Percentiles rank a stretch among this genome's conserved stretches.
Conservation (phyloP, 345 rosid genomes). For the Aquilaria sinensis region DNA sequence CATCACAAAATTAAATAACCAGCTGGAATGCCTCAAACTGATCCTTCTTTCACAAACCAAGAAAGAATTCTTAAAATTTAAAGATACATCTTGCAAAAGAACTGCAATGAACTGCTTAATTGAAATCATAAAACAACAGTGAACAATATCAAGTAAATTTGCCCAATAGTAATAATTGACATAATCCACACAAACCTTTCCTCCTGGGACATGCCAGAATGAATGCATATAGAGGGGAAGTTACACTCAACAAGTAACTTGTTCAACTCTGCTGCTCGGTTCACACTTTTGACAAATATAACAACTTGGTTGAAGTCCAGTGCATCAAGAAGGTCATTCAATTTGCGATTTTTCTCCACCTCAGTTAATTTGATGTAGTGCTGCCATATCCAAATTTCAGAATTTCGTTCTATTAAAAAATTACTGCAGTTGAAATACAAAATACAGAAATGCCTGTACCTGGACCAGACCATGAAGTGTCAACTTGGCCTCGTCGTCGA, state of each 20-base stretch:
- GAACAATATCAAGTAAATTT: not conserved
- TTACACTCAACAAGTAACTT: conserved; percentile 92
- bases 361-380: conserved; percentile 97
- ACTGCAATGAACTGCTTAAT: not conserved
- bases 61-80: no score
- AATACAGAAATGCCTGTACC: conserved; percentile 29
- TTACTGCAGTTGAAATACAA: not conserved
- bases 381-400: conserved; percentile 26
- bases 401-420: not conserved
- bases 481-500: conserved; percentile 96
- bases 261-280: conserved; percentile 91
- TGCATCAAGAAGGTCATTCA: conserved; percentile 96
- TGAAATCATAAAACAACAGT: not conserved
- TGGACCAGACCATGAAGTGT: conserved; percentile 99
- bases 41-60: no score
- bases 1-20: no score
- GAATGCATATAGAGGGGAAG: conserved; percentile 97
- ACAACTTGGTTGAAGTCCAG: conserved; percentile 99
- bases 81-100: not conserved
- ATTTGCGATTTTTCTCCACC: conserved; percentile 93
- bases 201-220: conserved; percentile 99
- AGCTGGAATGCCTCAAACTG: no score
- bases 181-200: conserved; percentile 51
- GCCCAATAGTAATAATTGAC: no score
- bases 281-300: conserved; percentile 95